Base-by-base conservation (phyloP, 768 basidiomycete species). In the Lactarius hatsudake region DNA sequence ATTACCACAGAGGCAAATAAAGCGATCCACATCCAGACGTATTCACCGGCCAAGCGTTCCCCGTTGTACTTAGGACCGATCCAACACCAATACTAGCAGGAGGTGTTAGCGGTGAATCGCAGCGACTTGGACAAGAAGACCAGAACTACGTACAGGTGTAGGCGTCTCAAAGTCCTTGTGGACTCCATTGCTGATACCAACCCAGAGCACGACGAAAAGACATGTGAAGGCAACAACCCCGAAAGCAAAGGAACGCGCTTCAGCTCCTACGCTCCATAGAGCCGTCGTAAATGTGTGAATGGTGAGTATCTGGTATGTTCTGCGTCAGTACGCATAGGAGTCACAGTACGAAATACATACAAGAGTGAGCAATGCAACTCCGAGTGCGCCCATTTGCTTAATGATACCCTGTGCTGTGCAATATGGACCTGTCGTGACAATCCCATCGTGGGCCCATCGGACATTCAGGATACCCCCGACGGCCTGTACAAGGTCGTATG, bases 21-120 rank as follows among this genome's bases (percentile, higher is more conserved):
- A 5, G 80, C 75, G 32, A 80, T 58, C 82, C 82, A 81, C 54
- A 82, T 15, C 82, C 82, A 82, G 20, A 80, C 28, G 63, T 82
- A 82, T 71, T 81, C 81, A 1, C 79, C 81, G 53, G 67, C 76
- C n/a, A 81, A 73, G 20, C 77, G 75, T 63, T 77, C 74, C 5
- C 66, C 66, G 1, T 71, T 28, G 71, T 74, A 78, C 10, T 73
- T 53, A 4, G 73, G 54, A 42, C 76, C 73, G 60, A 83, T 78
- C 81, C 81, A 82, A 69, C 82, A 83, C 81, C 81, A 81, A 63
- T 77, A 79, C 59, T 69, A 34, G 12, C 2, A 1, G n/a, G 20
- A 2, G 18, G 23, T 75, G 30, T 36, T 45, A 20, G 26, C 5
- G 8, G 12, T 17, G 23, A 15, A 28, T 23, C 60, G 34, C 17